Conservation (phyloP, 2,329 filamentous ascomycete genomes). For the Gaeumannomyces sp. region DNA sequence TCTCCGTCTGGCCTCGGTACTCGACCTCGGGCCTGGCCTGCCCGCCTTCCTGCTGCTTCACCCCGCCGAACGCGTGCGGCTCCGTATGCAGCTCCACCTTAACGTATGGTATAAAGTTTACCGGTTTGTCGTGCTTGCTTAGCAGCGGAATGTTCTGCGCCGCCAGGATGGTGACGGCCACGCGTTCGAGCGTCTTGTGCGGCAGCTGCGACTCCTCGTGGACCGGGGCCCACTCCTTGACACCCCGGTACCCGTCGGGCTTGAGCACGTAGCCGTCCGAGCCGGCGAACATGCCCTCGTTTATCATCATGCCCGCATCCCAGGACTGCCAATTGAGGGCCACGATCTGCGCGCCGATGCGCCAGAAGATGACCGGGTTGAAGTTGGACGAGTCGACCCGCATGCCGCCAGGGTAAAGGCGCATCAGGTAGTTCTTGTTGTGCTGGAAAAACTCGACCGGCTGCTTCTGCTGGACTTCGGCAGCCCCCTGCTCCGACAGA, state of each 20-base stretch:
- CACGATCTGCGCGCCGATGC: slow-evolving; percentile 82
- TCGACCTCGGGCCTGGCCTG: slow-evolving; percentile 44
- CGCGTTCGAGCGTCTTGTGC: slow-evolving; percentile 53
- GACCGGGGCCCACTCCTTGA: slow-evolving; percentile 26
- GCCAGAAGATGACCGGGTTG: slow-evolving; percentile 80
- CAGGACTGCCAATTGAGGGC: slow-evolving; percentile 91
- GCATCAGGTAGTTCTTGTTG: slow-evolving; percentile 77
- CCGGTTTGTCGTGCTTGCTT: slow-evolving; percentile 38
- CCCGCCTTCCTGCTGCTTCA: slow-evolving; percentile 31
- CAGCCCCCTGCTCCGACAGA: slow-evolving; percentile 57
- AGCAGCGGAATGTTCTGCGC: slow-evolving; percentile 71
- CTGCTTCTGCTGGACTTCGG: slow-evolving; percentile 49
- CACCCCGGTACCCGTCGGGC: slow-evolving; percentile 52
- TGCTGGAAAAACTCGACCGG: slow-evolving; percentile 62
- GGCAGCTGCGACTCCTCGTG: slow-evolving; percentile 24
- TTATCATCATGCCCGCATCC: slow-evolving; percentile 93
- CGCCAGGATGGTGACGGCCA: slow-evolving; percentile 68
- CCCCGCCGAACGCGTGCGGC: slow-evolving; percentile 31
- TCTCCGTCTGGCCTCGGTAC: slow-evolving; percentile 48
- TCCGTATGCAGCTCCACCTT: slow-evolving; percentile 81
- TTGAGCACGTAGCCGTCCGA: slow-evolving; percentile 84
- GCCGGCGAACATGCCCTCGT: slow-evolving; percentile 83
- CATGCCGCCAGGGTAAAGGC: slow-evolving; percentile 81
- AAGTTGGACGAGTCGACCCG: slow-evolving; percentile 81
- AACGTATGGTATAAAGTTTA: slow-evolving; percentile 70